phyloP scores from a whole-genome alignment of 169 alveolate species.

The Fabrea salina region DNA sequence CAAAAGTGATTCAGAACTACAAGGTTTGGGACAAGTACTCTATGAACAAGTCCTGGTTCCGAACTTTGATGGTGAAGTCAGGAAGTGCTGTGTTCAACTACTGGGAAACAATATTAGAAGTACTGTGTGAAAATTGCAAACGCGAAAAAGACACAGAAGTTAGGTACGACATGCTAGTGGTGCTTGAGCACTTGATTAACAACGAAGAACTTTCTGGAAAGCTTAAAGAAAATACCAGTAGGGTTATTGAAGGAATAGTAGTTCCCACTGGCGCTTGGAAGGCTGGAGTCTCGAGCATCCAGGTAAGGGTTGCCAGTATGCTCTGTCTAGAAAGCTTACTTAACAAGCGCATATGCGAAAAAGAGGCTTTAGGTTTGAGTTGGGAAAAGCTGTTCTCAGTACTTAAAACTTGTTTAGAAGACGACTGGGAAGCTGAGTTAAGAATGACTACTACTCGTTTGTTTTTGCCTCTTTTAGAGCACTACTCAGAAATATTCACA shows the following conservation, averaged over 20 bases:
- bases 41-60: constrained; percentile 68
- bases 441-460: constrained; percentile 60
- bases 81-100: constrained; percentile 62
- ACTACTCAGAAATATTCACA: constrained; percentile 49
- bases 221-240: neutral
- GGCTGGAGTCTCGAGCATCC: constrained; percentile 71
- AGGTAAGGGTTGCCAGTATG: constrained; percentile 71
- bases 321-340: constrained; percentile 62
- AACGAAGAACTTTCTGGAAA: constrained; percentile 59
- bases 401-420: constrained; percentile 67
- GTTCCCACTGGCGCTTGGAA: constrained; percentile 72
- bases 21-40: constrained; percentile 66
- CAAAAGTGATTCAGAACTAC: constrained; percentile 58
- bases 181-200: constrained; percentile 51
- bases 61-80: constrained; percentile 63
- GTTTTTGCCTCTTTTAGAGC: constrained; percentile 41
- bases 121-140: constrained; percentile 65
- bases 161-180: constrained; percentile 72
- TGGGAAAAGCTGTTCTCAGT: constrained; percentile 50
- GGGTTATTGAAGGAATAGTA: constrained; percentile 54
- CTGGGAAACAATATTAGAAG: constrained; percentile 64
- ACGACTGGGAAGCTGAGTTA: constrained; percentile 76
- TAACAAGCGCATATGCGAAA: constrained; percentile 48
- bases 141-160: constrained; percentile 66
- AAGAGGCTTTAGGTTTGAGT: neutral